Evolutionary conservation across 2,329 filamentous ascomycete species (phyloP).

Genomic region (Fusarium lyarnte): DNA sequence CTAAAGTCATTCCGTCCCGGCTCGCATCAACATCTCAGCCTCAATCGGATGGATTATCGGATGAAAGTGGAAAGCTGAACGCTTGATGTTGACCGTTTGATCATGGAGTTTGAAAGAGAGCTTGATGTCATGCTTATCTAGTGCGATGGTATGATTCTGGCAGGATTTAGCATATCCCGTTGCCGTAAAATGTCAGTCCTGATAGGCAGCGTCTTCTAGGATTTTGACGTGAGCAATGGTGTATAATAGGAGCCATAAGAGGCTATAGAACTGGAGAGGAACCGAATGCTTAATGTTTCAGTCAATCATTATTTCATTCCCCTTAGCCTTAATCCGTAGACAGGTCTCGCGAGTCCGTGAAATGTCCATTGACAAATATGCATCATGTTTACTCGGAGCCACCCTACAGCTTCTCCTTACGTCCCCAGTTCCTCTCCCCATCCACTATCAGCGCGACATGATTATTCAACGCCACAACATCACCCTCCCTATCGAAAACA

Average conservation of each 20-base stretch:
- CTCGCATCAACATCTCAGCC: background rate
- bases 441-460: slow-evolving; percentile 47
- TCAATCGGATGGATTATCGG: background rate
- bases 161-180: too few relatives aligned
- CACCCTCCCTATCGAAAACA: slow-evolving; percentile 61
- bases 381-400: background rate
- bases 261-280: accelerated
- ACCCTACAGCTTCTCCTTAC: slow-evolving; percentile 50
- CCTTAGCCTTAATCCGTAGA: accelerated
- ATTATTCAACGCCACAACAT: slow-evolving; percentile 46
- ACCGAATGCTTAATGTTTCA: background rate
- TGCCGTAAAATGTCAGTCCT: too few relatives aligned
- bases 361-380: background rate
- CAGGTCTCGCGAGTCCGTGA: background rate
- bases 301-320: too few relatives aligned
- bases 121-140: background rate
- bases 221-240: too few relatives aligned
- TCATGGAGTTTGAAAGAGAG: background rate
- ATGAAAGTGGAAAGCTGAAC: background rate
- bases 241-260: background rate
- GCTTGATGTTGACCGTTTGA: background rate
- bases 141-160: too few relatives aligned
- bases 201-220: too few relatives aligned
- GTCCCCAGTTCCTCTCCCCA: slow-evolving; percentile 36
- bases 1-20: slow-evolving; percentile 10